Conservation (phyloP, 2,329 filamentous ascomycete species). For the Pseudogymnoascus sp. region DNA sequence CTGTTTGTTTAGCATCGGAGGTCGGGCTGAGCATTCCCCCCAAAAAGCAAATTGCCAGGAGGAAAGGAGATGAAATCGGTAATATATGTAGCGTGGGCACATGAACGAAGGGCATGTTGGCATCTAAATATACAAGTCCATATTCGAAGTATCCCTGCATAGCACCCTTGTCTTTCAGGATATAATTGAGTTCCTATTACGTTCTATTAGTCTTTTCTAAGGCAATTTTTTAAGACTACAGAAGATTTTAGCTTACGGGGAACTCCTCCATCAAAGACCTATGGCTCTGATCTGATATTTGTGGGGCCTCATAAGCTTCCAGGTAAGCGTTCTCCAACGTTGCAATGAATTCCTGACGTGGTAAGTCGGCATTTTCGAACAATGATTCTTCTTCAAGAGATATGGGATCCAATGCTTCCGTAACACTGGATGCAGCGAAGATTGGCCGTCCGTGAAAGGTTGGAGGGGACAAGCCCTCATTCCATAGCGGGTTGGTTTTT, state of each 20-base stretch:
- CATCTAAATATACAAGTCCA: not conserved
- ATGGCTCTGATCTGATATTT: slow-evolving; percentile 13
- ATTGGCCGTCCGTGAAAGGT: not conserved
- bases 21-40: not conserved
- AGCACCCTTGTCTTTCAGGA: not conserved
- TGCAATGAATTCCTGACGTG: slow-evolving; percentile 24
- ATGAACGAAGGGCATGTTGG: not conserved
- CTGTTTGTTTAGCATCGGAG: not conserved
- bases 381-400: not conserved
- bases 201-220: not conserved
- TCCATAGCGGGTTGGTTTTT: not conserved
- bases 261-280: not conserved
- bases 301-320: slow-evolving; percentile 36
- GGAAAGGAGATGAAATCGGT: not conserved
- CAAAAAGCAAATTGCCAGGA: not conserved
- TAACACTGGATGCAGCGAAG: not conserved
- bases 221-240: not conserved
- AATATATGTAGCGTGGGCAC: not conserved
- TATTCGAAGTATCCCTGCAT: not conserved
- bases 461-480: not conserved
- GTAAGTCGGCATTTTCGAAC: not conserved
- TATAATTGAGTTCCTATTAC: not conserved
- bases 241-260: not conserved
- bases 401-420: not conserved
- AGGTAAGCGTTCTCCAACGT: slow-evolving; percentile 31